Conservation (phyloP, 352 stramenopile genomes). For the Globisporangium radiosum region DNA sequence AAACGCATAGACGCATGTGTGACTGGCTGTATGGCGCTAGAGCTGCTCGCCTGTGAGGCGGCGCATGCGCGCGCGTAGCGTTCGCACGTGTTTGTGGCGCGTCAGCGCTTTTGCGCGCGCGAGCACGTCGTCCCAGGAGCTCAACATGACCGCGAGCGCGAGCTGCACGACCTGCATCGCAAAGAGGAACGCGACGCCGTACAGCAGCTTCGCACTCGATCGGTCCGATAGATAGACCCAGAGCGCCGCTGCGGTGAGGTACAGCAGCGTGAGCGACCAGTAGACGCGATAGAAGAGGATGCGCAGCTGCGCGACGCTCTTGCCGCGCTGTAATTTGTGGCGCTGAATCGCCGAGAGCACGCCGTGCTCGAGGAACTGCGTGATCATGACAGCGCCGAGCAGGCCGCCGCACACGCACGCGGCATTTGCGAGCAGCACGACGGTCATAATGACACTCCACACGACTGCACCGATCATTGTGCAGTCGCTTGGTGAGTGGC, state of each 20-base stretch:
- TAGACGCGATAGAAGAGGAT: conserved; percentile 59
- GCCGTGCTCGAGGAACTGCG: conserved; percentile 61
- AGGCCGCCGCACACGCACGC: conserved; percentile 22
- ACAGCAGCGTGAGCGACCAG: conserved; percentile 44
- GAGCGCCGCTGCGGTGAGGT: conserved; percentile 25
- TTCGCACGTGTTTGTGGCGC: conserved; percentile 2
- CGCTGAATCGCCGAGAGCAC: conserved; percentile 43
- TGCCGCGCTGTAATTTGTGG: conserved; percentile 38
- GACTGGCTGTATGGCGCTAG: too few relatives aligned
- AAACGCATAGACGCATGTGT: too few relatives aligned
- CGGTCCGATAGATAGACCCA: conserved; percentile 69
- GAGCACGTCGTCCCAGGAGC: conserved; percentile 48
- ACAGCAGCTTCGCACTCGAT: conserved; percentile 30
- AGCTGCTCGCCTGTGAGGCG: not conserved
- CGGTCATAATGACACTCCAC: conserved; percentile 5
- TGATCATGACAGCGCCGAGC: conserved; percentile 46
- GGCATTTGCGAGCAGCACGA: conserved; percentile 16
- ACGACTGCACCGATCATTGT: conserved; percentile 10
- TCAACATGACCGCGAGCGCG: conserved; percentile 44
- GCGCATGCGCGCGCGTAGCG: conserved; percentile 4
- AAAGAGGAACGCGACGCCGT: conserved; percentile 44
- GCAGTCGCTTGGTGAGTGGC: not conserved
- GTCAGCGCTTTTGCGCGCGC: conserved; percentile 22
- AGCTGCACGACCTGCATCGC: conserved; percentile 53
- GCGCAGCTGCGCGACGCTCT: conserved; percentile 27